Base-by-base conservation (phyloP, 495 filamentous ascomycete species). In the Aspergillus funiculosus region DNA sequence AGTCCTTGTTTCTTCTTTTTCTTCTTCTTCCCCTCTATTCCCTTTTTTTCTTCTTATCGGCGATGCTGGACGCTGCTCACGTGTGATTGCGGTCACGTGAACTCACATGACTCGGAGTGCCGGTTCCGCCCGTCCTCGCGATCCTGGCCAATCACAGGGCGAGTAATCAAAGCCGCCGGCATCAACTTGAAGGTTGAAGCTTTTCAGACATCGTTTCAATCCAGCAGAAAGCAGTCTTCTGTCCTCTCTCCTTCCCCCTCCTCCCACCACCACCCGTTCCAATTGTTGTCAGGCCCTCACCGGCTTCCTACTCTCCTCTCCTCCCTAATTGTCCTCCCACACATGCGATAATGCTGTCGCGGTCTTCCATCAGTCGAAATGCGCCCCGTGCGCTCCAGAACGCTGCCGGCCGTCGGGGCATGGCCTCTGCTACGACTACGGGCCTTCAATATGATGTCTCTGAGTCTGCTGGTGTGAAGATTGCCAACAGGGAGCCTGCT, bases 381-480 rank as follows among this genome's bases (percentile, higher is more conserved):
- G 85, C 83, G 68, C 81, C 80, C 73, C 81, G 83, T 70, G 82
- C 84, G 64, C 73, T 86, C 59, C 78, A 82, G 57, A 67, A 71
- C 39, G 50, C 58, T 60, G 57, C 74, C 60, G 67, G 72, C 57
- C 75, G 80, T 61, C 81, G 88, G 62, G 79, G 79, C 47, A 82
- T 94, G 63, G 90, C 90, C 59, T 84, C 87, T 57, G 81, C 86
- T 56, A 81, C 80, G 50, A 86, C 87, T 56, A 79, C 79, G 50
- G 80, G 84, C 53, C 87, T 89, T 68, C 82, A 85, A 63, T 99
- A 94, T 77, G 82, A 94, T 60, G 83, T 83, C 54, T 78, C 86
- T 59, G 86, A 91, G 67, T 78, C 85, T 62, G 74, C 77, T 53
- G 89, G 92, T 56, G 74, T 97, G 66, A 97, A 95, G 77, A 75